Percentiles rank a stretch among this genome's conserved stretches.
Conservation (phyloP, 441 rosid genomes). For the Eutrema salsugineum region DNA sequence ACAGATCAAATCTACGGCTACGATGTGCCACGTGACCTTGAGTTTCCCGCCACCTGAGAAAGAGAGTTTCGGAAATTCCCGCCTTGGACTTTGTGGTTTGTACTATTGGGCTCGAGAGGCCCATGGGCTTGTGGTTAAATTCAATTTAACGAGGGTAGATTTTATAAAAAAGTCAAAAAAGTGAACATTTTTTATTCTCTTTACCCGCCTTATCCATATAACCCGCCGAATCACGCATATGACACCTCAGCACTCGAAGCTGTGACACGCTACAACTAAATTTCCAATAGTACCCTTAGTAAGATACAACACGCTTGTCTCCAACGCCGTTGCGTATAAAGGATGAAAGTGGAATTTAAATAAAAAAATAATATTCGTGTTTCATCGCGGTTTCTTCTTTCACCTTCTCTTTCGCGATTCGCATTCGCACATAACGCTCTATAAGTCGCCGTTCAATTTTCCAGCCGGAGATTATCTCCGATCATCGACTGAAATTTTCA, state of each 20-base stretch:
- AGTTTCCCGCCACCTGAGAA: conserved; percentile 28
- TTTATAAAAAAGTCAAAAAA: neutral
- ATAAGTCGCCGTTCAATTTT: neutral
- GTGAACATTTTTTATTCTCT: neutral
- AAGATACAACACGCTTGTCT: neutral
- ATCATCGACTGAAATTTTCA: neutral
- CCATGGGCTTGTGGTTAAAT: neutral
- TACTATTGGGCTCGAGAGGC: neutral
- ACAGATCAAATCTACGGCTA: conserved; percentile 13
- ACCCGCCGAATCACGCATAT: conserved; percentile 4
- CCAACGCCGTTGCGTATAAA: conserved; percentile 6
- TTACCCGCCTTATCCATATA: conserved; percentile 13
- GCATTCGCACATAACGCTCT: conserved; percentile 1
- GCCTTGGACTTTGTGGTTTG: conserved; percentile 30
- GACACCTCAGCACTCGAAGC: conserved; percentile 24
- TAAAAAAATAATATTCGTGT: neutral
- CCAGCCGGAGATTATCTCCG: neutral
- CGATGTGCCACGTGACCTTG: neutral
- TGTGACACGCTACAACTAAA: neutral
- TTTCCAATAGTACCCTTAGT: conserved; percentile 9
- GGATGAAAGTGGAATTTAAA: conserved; percentile 4
- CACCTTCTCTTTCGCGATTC: conserved; percentile 7
- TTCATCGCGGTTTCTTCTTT: conserved; percentile 4
- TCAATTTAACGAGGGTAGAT: neutral
- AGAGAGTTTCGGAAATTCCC: conserved; percentile 40